A percentile compares a stretch with the other conserved stretches of the same genome.
Conservation (phyloP, 2,329 filamentous ascomycete species). For the Colletotrichum sp. region DNA sequence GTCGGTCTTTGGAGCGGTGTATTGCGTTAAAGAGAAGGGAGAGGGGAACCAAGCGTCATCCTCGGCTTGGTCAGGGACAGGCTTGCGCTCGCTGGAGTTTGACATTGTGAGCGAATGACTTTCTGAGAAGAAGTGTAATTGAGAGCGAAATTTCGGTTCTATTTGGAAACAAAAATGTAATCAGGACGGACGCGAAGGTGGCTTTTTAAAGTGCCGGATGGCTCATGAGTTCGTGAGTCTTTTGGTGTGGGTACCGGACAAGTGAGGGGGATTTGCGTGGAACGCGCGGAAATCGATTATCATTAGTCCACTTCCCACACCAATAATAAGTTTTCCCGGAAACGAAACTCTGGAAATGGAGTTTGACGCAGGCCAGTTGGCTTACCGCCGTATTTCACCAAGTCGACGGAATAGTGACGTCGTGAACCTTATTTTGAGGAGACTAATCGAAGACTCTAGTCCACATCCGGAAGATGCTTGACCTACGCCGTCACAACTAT, state of each 20-base stretch:
- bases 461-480: neutral
- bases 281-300: neutral
- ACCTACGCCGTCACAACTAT: neutral
- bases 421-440: neutral
- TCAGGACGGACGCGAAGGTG: neutral
- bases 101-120: neutral
- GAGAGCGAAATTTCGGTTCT: neutral
- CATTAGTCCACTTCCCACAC: neutral
- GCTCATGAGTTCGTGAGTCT: neutral
- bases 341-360: neutral
- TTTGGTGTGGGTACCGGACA: neutral
- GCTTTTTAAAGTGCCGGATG: neutral
- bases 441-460: neutral
- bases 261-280: neutral
- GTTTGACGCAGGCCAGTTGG: neutral
- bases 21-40: conserved; percentile 24
- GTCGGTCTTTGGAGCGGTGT: conserved; percentile 1
- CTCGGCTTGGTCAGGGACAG: conserved; percentile 25
- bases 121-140: neutral
- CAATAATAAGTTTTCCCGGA: neutral
- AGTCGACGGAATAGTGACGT: neutral
- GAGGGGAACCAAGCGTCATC: conserved; percentile 26
- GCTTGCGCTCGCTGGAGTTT: conserved; percentile 4
- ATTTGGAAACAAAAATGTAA: neutral
- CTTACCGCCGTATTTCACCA: neutral